Evolutionary conservation across 257 asterid genomes (phyloP).

Genomic region (Forsythia viridissima): DNA sequence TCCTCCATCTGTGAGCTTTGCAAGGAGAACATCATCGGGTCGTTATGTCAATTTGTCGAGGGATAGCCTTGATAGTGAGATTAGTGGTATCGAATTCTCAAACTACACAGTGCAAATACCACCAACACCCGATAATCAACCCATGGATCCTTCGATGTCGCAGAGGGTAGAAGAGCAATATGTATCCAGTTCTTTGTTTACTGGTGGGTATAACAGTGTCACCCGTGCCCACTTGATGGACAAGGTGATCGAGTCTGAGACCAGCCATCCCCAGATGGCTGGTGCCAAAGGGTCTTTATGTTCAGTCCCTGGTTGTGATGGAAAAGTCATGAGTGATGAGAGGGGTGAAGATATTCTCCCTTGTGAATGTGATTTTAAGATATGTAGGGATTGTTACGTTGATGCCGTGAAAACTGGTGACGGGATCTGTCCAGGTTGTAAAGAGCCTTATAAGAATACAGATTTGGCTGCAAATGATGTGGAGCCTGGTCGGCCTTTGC

Average conservation of each 20-base stretch:
- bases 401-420: conserved; percentile 34
- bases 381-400: conserved; percentile 33
- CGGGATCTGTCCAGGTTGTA: conserved; percentile 38
- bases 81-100: conserved; percentile 16
- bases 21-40: conserved; percentile 35
- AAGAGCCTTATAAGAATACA: conserved; percentile 29
- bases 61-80: conserved; percentile 31
- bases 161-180: conserved; percentile 37
- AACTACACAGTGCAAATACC: conserved; percentile 37
- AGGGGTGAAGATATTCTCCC: conserved; percentile 36
- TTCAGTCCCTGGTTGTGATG: conserved; percentile 32
- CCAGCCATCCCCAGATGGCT: conserved; percentile 37
- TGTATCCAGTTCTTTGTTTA: conserved; percentile 35
- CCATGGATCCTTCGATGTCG: conserved; percentile 30
- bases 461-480: conserved; percentile 24
- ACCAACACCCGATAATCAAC: conserved; percentile 38
- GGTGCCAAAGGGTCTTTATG: conserved; percentile 37
- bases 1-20: conserved; percentile 20
- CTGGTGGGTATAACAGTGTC: conserved; percentile 35
- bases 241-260: conserved; percentile 35
- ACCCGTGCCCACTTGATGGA: conserved; percentile 41
- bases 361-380: conserved; percentile 37
- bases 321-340: conserved; percentile 33
- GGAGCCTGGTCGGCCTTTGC: conserved; percentile 7
- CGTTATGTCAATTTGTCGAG: conserved; percentile 30